phyloP scores from a whole-genome alignment of 192 early-diverging fungal genomes.

The Podila epicladia region DNA sequence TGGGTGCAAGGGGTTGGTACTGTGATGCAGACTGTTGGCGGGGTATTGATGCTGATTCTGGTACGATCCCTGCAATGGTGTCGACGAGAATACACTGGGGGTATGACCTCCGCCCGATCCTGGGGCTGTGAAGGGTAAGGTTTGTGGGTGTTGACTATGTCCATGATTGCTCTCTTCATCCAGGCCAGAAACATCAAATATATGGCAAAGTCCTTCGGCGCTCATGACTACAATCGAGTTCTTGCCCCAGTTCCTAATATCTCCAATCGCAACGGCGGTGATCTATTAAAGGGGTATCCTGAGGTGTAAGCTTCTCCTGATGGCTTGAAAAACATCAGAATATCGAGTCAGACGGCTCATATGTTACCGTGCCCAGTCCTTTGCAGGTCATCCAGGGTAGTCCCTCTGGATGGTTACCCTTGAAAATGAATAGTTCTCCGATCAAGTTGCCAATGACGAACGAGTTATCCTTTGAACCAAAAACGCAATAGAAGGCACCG shows the following conservation, averaged over 20 bases:
- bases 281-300: constrained; percentile 46
- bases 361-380: constrained; percentile 62
- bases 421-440: constrained; percentile 65
- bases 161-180: constrained; percentile 15
- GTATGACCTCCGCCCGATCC: constrained; percentile 12
- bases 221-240: constrained; percentile 67
- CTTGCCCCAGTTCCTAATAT: constrained; percentile 63
- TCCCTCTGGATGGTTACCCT: constrained; percentile 57
- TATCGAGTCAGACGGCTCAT: too few species aligned
- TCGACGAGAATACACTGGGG: constrained; percentile 28
- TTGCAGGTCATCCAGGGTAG: constrained; percentile 56
- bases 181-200: constrained; percentile 59
- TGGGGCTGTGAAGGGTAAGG: neutral
- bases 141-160: neutral
- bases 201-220: constrained; percentile 65
- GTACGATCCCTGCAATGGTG: constrained; percentile 21
- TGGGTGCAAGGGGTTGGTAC: neutral
- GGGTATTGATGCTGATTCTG: constrained; percentile 7
- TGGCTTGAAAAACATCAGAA: too few species aligned
- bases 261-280: constrained; percentile 65
- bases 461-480: constrained; percentile 57
- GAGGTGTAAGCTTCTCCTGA: too few species aligned
- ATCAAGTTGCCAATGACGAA: constrained; percentile 70
- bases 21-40: constrained; percentile 1
- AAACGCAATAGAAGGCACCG: neutral